phyloP scores from a whole-genome alignment of 1,139 yeast species.

The Zygosaccharomyces sapae region DNA sequence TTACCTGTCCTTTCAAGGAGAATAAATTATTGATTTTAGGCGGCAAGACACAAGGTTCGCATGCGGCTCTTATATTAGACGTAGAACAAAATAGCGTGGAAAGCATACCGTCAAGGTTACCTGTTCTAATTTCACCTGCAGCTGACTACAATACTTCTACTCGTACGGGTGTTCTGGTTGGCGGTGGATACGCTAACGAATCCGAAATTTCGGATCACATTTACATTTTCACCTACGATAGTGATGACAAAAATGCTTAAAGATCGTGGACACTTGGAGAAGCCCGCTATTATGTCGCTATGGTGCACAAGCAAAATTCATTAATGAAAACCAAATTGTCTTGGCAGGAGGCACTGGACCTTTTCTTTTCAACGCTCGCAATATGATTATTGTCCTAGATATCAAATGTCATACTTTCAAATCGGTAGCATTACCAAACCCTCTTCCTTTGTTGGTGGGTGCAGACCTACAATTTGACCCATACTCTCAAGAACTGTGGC shows the following conservation, averaged over 20 bases:
- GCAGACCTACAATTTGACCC: slow-evolving; percentile 41
- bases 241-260: slow-evolving; percentile 7
- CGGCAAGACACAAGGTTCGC: slow-evolving; percentile 38
- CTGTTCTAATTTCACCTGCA: slow-evolving; percentile 17
- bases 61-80: slow-evolving; percentile 29
- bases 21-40: slow-evolving; percentile 50
- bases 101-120: slow-evolving; percentile 5
- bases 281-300: slow-evolving; percentile 42
- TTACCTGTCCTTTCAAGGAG: slow-evolving; percentile 39
- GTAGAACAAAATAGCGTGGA: neutral
- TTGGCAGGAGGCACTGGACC: slow-evolving; percentile 62
- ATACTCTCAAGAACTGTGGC: slow-evolving; percentile 26
- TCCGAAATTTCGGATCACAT: slow-evolving; percentile 25
- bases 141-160: slow-evolving; percentile 14
- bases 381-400: slow-evolving; percentile 41
- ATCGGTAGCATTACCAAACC: slow-evolving; percentile 37
- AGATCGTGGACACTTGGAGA: slow-evolving; percentile 6
- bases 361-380: slow-evolving; percentile 39
- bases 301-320: slow-evolving; percentile 42
- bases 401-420: slow-evolving; percentile 25
- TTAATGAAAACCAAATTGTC: slow-evolving; percentile 37
- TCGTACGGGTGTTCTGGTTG: slow-evolving; percentile 20
- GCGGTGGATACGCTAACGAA: slow-evolving; percentile 29
- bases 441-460: slow-evolving; percentile 58
- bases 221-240: slow-evolving; percentile 16